These are phyloP conservation scores for Medicago arabica DNA, from an alignment of 306 rosid genomes.

Conservation along the genomic window DNA sequence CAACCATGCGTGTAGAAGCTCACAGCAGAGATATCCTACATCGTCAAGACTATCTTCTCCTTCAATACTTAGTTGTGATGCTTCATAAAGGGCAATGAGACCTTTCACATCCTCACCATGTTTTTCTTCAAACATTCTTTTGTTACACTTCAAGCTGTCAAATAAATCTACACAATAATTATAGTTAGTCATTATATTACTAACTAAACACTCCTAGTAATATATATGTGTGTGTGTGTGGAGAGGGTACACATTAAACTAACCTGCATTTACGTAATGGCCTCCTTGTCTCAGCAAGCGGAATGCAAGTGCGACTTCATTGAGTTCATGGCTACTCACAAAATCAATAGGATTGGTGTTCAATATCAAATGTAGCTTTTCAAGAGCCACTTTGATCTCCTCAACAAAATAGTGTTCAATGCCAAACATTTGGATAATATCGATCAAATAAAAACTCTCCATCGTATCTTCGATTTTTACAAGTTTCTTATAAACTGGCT, in stretches of 20 bases:
- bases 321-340: constrained; percentile 2
- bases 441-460: constrained; percentile 41
- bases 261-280: constrained; percentile 40
- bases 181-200: no score
- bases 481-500: constrained; percentile 35
- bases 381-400: constrained; percentile 40
- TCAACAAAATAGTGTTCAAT: constrained; percentile 49
- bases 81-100: no score
- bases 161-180: no score
- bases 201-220: no score
- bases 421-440: constrained; percentile 49
- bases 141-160: no score
- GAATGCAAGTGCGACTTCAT: constrained; percentile 29
- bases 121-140: no score
- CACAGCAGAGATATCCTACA: no score
- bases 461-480: constrained; percentile 22
- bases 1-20: no score
- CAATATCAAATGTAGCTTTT: constrained; percentile 21
- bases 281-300: constrained; percentile 42
- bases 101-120: no score
- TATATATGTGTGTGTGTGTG: no score
- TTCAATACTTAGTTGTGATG: no score
- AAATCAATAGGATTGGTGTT: not conserved
- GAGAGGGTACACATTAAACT: not conserved
- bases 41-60: no score